Evolutionary conservation across 2,329 filamentous ascomycete genomes (phyloP), one percentile per base, ranked within the genome.

Genomic region (Talaromyces atroroseus): DNA sequence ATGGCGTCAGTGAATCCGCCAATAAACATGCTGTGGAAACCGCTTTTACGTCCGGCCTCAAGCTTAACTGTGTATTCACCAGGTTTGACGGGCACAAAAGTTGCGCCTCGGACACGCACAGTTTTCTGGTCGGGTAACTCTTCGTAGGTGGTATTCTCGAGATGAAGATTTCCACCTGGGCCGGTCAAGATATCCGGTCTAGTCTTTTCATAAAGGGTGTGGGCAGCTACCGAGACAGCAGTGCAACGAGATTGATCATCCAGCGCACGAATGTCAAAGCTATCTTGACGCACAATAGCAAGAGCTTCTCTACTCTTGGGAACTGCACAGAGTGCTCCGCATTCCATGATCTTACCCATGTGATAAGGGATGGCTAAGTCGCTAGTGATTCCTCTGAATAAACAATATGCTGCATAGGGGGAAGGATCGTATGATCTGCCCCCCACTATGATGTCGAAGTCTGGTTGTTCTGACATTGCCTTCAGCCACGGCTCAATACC

Each of bases 281-380:
- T 66, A 0, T 76, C 75, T 14, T 74, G 73, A 2, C 74, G 75
- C 0, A 79, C 60, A 0, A 72, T 78, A 0, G 75, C 72, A 0
- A 73, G 60, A 1, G 71, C 74, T 3, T 72, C 73, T 3, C 65
- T 64, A 0, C 71, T 71, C 55, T 80, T 81, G 0, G 78, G 79
- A 0, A 66, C 64, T 0, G 77, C 72, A 59, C 78, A 80, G 1
- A 68, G 59, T 1, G 61, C 73, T 10, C 78, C 79, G 16, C 79
- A 82, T 60, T 82, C 79, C 66, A 82, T 71, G 5, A 82, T 78
- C 65, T 82, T 81, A 7, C 79, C 80, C 77, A 82, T 79, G 59
- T 81, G 52, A 21, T 52, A 52, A 24, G n/a, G 6, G 4, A 52
- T 24, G n/a, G 34, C 49, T 8, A 52, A 36, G 34, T 52, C 36